Conservation (phyloP, 805 yeast genomes). For the Yamadazyma takamatsuzukensis region DNA sequence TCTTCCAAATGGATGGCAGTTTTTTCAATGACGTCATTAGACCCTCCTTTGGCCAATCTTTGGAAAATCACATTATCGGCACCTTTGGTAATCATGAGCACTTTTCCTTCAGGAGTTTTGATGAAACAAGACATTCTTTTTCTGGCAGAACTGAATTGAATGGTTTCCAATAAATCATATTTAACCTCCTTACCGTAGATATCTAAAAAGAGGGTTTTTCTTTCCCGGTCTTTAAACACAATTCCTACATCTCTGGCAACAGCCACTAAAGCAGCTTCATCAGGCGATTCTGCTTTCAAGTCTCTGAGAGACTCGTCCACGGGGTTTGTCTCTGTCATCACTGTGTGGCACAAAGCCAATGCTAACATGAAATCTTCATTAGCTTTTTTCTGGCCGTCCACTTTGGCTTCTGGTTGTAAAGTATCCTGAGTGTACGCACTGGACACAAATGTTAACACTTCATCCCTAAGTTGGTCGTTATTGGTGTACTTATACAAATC, state of each 20-base stretch:
- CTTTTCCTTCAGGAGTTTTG: slow-evolving; percentile 37
- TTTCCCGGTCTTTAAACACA: slow-evolving; percentile 51
- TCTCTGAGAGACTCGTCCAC: slow-evolving; percentile 39
- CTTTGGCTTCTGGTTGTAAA: slow-evolving; percentile 23
- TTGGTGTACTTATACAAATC: slow-evolving; percentile 25
- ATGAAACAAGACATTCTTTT: slow-evolving; percentile 77
- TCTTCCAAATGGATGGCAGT: slow-evolving; percentile 65
- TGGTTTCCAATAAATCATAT: slow-evolving; percentile 50
- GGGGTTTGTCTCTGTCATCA: slow-evolving; percentile 52
- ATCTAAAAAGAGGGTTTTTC: slow-evolving; percentile 43
- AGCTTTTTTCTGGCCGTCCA: slow-evolving; percentile 37
- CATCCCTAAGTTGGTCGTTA: slow-evolving; percentile 50
- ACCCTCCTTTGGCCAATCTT: slow-evolving; percentile 28
- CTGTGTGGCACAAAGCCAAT: slow-evolving; percentile 73
- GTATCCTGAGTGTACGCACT: slow-evolving; percentile 56
- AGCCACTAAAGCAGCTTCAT: slow-evolving; percentile 76
- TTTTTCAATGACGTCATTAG: slow-evolving; percentile 44
- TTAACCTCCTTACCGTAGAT: slow-evolving; percentile 43
- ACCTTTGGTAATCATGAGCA: slow-evolving; percentile 60
- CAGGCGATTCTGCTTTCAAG: slow-evolving; percentile 80
- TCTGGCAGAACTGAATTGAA: slow-evolving; percentile 68
- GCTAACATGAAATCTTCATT: slow-evolving; percentile 61
- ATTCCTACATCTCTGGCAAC: slow-evolving; percentile 73
- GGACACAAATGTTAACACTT: slow-evolving; percentile 59
- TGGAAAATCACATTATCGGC: slow-evolving; percentile 69